These are phyloP conservation scores for Pseudopithomyces maydicus DNA, from an alignment of 2,329 filamentous ascomycete species.

Conservation along the genomic window DNA sequence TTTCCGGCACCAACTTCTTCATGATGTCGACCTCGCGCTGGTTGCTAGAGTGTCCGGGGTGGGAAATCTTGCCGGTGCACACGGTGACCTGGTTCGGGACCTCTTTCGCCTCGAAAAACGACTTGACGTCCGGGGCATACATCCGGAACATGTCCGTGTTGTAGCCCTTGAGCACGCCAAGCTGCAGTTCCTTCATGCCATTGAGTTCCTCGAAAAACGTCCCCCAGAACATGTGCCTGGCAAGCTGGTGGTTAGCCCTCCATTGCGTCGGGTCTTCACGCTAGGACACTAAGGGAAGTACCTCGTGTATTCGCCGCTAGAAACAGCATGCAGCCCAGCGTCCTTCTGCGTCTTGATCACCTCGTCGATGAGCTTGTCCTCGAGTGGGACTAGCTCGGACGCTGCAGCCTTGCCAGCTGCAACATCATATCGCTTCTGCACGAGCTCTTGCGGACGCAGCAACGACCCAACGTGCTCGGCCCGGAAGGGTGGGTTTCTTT, in stretches of 20 bases:
- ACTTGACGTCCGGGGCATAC: slow-evolving; percentile 66
- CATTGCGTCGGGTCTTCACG: background rate
- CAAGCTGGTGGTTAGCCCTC: slow-evolving; percentile 15
- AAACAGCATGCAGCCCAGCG: slow-evolving; percentile 66
- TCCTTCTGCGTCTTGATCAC: slow-evolving; percentile 69
- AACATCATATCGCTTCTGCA: slow-evolving; percentile 62
- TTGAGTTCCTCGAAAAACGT: slow-evolving; percentile 61
- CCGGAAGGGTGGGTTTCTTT: slow-evolving; percentile 64
- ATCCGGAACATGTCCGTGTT: slow-evolving; percentile 60
- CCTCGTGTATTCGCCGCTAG: slow-evolving; percentile 69
- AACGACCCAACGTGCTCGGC: slow-evolving; percentile 76
- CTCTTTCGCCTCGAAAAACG: slow-evolving; percentile 63
- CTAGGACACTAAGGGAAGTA: slow-evolving; percentile 10
- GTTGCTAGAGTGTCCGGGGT: slow-evolving; percentile 60
- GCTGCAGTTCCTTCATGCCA: slow-evolving; percentile 59
- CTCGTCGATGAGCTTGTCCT: slow-evolving; percentile 68
- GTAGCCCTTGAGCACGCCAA: slow-evolving; percentile 50
- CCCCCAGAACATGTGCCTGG: slow-evolving; percentile 60
- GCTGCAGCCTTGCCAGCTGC: slow-evolving; percentile 55
- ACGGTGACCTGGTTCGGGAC: slow-evolving; percentile 61
- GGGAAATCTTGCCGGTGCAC: slow-evolving; percentile 63
- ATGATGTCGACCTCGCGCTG: slow-evolving; percentile 65
- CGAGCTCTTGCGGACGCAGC: slow-evolving; percentile 66
- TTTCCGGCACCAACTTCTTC: slow-evolving; percentile 62
- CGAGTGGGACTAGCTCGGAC: slow-evolving; percentile 59